Evolutionary conservation across 1,284 basidiomycete genomes (phyloP).

Genomic region (Fomitopsis schrenkii): DNA sequence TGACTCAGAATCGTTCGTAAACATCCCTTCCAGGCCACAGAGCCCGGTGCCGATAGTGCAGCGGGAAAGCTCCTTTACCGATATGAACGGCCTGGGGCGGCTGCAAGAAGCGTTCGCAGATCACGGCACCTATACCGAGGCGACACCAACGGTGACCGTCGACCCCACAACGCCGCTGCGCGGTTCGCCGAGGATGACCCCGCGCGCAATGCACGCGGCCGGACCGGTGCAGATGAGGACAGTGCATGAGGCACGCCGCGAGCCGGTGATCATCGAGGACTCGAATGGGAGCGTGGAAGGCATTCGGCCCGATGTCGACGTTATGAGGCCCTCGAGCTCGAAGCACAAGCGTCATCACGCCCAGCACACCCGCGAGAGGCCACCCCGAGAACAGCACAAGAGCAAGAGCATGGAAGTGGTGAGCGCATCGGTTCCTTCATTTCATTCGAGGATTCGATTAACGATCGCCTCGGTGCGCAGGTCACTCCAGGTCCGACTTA

Average conservation of each 20-base stretch:
- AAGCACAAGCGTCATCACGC: constrained; percentile 5
- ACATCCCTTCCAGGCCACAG: constrained; percentile 18
- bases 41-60: constrained; percentile 26
- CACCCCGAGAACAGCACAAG: neutral
- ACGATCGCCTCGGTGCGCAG: neutral
- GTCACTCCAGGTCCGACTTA: neutral
- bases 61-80: constrained; percentile 24
- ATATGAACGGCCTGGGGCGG: constrained; percentile 12
- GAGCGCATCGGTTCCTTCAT: neutral
- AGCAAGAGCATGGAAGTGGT: neutral
- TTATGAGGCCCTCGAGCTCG: constrained; percentile 15
- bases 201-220: constrained; percentile 7
- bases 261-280: constrained; percentile 11
- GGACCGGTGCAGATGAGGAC: constrained; percentile 6
- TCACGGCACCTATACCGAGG: constrained; percentile 18
- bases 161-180: constrained; percentile 20
- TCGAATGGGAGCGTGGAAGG: constrained; percentile 10
- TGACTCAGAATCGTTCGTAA: constrained; percentile 21
- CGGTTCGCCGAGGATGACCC: constrained; percentile 16
- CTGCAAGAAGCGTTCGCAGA: constrained; percentile 27
- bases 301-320: constrained; percentile 14
- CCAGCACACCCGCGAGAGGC: neutral
- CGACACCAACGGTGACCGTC: constrained; percentile 13
- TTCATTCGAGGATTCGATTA: neutral
- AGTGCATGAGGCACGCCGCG: constrained; percentile 15